Base-by-base conservation (phyloP, 495 filamentous ascomycete genomes). In the Aspergillus haitiensis region DNA sequence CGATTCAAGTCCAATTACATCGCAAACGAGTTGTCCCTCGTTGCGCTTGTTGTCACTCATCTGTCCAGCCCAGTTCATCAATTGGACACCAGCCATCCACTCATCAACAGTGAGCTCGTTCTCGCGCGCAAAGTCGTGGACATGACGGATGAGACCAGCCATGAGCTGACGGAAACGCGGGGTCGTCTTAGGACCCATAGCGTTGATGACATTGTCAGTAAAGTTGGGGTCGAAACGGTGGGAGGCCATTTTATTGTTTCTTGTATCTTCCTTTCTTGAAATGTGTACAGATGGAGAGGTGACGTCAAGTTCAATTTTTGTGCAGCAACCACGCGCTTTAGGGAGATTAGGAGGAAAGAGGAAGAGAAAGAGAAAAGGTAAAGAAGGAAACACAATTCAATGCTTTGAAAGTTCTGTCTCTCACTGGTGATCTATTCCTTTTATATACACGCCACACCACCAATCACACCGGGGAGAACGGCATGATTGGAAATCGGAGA, bases 1-100 rank as follows among this genome's bases (percentile, higher is more conserved):
- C 74, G 86, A 83, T 71, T 91, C 88, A 12, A 92, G 73, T 32
- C 89, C 89, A 21, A 91, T 76, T 55, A 92, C 78, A 65, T 92
- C 89, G 67, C 81, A 86, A 13, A 92, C 71, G 12, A 90, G 77
- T 62, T 88, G 86, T 32, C 85, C 84, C 75, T 92, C 89, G 61
- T 92, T 90, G 42, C 89, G 86, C 57, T 80, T 82, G 54, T 87
- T 82, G 61, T 83, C 75, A 58, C 86, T 89, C 83, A 89, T 88
- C 62, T 78, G 79, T 33, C 89, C 89, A n/a, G 83, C 82, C 70
- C 82, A 83, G 75, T 91, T 92, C 69, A 92, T 78, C 78, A 90
- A 66, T 56, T 73, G 59, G 27, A 78, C 78, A 32, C 72, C 73
- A 15, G 71, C 70, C 74, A 77, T 78, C 76, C 72, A 78, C 59